Base-by-base conservation (phyloP, 176 grass and related monocot genomes). In the Cenchrus purpureus region DNA sequence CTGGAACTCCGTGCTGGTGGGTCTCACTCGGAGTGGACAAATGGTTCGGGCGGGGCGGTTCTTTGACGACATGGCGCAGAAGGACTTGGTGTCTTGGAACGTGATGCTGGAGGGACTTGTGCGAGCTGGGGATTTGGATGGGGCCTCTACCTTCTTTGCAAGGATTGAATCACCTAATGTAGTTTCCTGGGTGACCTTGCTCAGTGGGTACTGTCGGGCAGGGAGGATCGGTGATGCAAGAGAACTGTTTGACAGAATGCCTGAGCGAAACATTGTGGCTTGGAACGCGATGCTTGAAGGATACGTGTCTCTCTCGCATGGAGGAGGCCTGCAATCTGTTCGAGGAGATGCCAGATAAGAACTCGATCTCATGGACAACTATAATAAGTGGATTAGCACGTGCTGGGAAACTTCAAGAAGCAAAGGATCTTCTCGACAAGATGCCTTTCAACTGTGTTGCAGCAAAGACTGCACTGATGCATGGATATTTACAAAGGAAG, bases 281-380 rank as follows among this genome's bases (percentile, higher is more conserved):
- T 89, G 89, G 86, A 91, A 94, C 81, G 86, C 83, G 68, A 89
- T 94, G 89, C 83, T 94, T 84, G 75, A 73, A 56, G 92, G 80
- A 34, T 94, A 91, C 74, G 60, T 85, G 76, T 2, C 28, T 12
- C 44, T 78, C 63, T 0, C 45, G 0, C 40, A 42, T 94, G 54
- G 77, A 82, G 13, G 89, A 89, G 71, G 92, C 92, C 11, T 78
- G 43, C 37, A 84, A 73, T 0, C 43, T 94, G 66, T 94, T 89
- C 4, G 29, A 12, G 5, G 86, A 86, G 57, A 94, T 94, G 72
- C 86, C 89, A 44, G 60, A 82, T 58, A 89, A 83, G 74, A 89
- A 91, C 19, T 70, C 80, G 3, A 45, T 91, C 40, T 82, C 92
- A 12, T 94, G 92, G 92, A 91, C 89, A 11, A 87, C 80, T 3